Conservation (phyloP, 371 early-diverging fungal species). For the Thermomucor indicae-seudaticae region DNA sequence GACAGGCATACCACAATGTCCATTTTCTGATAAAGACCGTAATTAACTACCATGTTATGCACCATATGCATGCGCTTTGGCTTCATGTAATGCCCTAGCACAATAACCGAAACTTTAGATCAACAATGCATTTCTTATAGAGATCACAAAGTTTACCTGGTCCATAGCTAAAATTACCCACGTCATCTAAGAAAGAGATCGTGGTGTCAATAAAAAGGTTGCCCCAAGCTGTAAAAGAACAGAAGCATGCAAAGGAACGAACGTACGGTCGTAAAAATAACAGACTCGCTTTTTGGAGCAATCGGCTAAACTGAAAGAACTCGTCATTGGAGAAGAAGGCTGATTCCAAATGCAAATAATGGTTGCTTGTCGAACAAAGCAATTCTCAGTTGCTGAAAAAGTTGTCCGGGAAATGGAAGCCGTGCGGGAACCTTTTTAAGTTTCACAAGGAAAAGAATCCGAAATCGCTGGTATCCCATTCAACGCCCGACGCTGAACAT, state of each 20-base stretch:
- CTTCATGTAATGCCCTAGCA: slow-evolving; percentile 96
- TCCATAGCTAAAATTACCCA: slow-evolving; percentile 89
- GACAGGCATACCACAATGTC: slow-evolving; percentile 78
- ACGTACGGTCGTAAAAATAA: slow-evolving; percentile 74
- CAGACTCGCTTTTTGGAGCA: slow-evolving; percentile 66
- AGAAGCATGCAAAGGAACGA: background rate
- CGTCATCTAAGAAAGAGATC: slow-evolving; percentile 52
- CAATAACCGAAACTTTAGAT: slow-evolving; percentile 4
- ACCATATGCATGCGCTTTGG: slow-evolving; percentile 98
- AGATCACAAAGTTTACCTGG: slow-evolving; percentile 54
- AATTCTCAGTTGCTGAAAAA: no score
- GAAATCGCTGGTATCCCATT: no score
- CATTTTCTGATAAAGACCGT: slow-evolving; percentile 96
- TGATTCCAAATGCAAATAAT: background rate
- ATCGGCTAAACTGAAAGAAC: slow-evolving; percentile 44
- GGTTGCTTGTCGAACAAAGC: no score
- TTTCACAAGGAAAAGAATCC: no score
- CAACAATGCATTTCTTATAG: no score
- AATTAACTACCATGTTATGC: slow-evolving; percentile 95
- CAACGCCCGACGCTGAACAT: no score
- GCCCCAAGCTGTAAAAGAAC: no score
- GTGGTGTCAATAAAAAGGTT: background rate
- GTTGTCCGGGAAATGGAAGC: no score
- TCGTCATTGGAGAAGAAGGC: slow-evolving; percentile 23
- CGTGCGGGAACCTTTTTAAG: no score